phyloP scores from a whole-genome alignment of 345 rosid species.

The Salix koriyanagi region DNA sequence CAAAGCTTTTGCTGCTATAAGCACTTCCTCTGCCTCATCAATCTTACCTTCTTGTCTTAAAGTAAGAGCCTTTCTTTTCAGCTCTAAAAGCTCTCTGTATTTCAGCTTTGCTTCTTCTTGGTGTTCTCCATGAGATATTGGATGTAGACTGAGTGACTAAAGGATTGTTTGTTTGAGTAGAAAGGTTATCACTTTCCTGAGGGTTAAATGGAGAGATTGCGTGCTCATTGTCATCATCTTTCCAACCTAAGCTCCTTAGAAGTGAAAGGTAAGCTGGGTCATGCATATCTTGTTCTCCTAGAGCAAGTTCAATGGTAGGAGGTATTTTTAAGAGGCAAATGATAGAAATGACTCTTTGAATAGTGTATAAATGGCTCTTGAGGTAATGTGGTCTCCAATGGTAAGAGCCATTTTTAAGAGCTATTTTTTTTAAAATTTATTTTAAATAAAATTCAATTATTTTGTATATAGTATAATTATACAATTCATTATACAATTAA shows the following conservation, averaged over 20 bases:
- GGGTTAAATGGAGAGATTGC: constrained; percentile 16
- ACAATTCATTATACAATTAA: too few relatives aligned
- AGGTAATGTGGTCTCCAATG: too few relatives aligned
- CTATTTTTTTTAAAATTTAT: too few relatives aligned
- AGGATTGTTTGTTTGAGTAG: constrained; percentile 17
- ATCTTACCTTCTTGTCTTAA: constrained; percentile 71
- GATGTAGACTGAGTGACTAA: constrained; percentile 22
- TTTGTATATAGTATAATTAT: too few relatives aligned
- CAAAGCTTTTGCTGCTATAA: constrained; percentile 49
- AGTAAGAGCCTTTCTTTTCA: constrained; percentile 76
- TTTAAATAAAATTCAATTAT: too few relatives aligned
- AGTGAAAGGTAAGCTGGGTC: constrained; percentile 59
- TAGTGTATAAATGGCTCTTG: too few relatives aligned
- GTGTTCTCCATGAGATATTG: constrained; percentile 17
- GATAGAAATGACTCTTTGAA: too few relatives aligned
- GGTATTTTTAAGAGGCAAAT: too few relatives aligned
- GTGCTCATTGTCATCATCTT: constrained; percentile 43
- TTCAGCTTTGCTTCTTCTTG: constrained; percentile 64
- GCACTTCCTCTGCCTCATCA: constrained; percentile 73
- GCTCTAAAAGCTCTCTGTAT: constrained; percentile 73
- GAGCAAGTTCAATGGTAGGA: too few relatives aligned
- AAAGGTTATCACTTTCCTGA: constrained; percentile 21
- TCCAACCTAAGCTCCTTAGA: constrained; percentile 63
- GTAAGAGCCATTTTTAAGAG: too few relatives aligned
- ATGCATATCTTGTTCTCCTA: constrained; percentile 62